Conservation (phyloP, 2,329 filamentous ascomycete species). For the Pseudogymnoascus sp. region DNA sequence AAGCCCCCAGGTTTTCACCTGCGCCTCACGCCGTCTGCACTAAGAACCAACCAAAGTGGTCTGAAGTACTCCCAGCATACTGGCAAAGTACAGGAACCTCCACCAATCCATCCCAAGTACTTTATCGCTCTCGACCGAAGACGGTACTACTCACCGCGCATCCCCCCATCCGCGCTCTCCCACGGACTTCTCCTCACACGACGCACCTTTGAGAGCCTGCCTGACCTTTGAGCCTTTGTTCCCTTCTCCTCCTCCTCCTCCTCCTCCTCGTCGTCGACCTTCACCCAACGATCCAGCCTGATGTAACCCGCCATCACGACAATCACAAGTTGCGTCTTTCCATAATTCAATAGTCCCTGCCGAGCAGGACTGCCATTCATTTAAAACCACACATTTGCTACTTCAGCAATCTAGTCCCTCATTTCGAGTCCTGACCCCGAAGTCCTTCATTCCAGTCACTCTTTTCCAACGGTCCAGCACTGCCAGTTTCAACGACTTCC, state of each 20-base stretch:
- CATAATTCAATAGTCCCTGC: background rate
- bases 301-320: background rate
- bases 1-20: background rate
- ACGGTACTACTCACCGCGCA: background rate
- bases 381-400: background rate
- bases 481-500: background rate
- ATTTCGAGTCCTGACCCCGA: background rate
- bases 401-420: background rate
- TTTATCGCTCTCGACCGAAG: background rate
- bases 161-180: background rate
- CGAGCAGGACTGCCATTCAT: constrained; percentile 1
- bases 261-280: background rate
- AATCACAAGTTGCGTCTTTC: background rate
- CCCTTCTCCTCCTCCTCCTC: background rate
- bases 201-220: background rate
- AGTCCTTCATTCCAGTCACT: background rate
- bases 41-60: too few relatives aligned
- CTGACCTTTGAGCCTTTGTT: background rate
- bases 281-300: background rate
- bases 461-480: background rate
- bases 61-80: background rate
- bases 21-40: background rate
- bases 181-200: background rate
- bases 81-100: background rate
- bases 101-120: background rate